Evolutionary conservation across 306 rosid species (phyloP), one percentile per base, ranked within the genome.

Genomic region (Castanopsis chinensis): DNA sequence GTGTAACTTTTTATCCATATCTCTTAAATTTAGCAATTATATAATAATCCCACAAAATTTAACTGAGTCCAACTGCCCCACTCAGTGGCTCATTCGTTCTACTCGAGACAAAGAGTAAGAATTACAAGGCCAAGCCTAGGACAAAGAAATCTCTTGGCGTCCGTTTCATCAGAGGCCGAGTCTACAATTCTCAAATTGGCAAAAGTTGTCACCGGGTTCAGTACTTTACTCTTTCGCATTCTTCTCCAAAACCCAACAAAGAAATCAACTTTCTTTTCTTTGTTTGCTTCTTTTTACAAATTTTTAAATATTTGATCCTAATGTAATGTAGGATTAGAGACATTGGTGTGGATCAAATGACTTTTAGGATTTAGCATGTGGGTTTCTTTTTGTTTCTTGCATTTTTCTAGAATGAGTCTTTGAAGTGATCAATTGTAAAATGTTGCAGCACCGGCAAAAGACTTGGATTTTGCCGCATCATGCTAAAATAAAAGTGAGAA

Each of bases 141-240:
- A 18, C 76, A 79, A 25, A 58, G 57, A 4, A 88, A 81, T 43
- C 87, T 90, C 5, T 84, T 0, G 87, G 90, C 33, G 76, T 90
- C 79, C 86, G 89, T 6, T 67, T 85, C 2, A 65, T 84, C 18
- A 88, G 81, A 20, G 87, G 71, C 79, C 81, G 88, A 78, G 76
- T 84, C 79, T 87, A 89, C 58, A 94, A 92, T 65, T 77, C 93
- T 59, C 74, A 73, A 18, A 82, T 84, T 30, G 96, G 91, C 0
- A 87, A 71, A 70, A 75, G 89, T 52, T 92, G 97, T 55, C 98
- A 91, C 64, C 97, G 91, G 90, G 97, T 82, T 30, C 4, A 6
- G 18, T 72, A 56, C 28, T 13, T 13, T 69, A 23, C 23, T 58
- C 25, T 1, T 32, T 27, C 18, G 3, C 14, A 59, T 72, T 67